phyloP scores from a whole-genome alignment of 2,329 filamentous ascomycete species.

The Diaporthe capsici region DNA sequence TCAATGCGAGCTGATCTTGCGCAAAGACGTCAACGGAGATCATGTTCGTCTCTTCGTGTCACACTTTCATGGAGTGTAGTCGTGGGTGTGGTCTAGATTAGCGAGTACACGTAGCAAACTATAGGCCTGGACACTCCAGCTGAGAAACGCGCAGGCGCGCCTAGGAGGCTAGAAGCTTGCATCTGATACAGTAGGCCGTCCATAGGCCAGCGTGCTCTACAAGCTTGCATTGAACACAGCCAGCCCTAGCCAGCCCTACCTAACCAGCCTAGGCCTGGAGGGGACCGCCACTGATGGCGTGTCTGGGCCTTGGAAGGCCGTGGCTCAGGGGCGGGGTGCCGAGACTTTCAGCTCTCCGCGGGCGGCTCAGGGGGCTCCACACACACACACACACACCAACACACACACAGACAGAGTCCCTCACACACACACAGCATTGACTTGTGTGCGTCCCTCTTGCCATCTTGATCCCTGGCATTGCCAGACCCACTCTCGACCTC shows the following conservation, averaged over 20 bases:
- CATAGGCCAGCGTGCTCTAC: not conserved
- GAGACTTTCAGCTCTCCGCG: conserved; percentile 20
- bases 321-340: conserved; percentile 28
- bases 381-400: not conserved
- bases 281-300: conserved; percentile 4
- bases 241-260: conserved; percentile 29
- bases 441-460: not conserved
- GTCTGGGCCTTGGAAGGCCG: conserved; percentile 3
- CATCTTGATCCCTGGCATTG: conserved; percentile 13
- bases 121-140: not conserved
- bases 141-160: conserved; percentile 1
- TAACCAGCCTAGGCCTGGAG: conserved; percentile 8
- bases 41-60: conserved; percentile 24
- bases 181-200: not conserved
- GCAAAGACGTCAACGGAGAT: conserved; percentile 20
- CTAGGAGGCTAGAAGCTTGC: not conserved
- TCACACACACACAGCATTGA: not conserved
- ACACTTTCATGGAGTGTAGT: not conserved
- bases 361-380: conserved; percentile 21
- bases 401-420: too few relatives aligned
- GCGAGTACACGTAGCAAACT: not conserved
- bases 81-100: not conserved
- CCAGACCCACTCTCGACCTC: conserved; percentile 18
- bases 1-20: conserved; percentile 12
- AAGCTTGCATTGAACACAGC: conserved; percentile 1